Evolutionary conservation across 2,329 filamentous ascomycete genomes (phyloP).

Genomic region (Aspergillus cejpii): DNA sequence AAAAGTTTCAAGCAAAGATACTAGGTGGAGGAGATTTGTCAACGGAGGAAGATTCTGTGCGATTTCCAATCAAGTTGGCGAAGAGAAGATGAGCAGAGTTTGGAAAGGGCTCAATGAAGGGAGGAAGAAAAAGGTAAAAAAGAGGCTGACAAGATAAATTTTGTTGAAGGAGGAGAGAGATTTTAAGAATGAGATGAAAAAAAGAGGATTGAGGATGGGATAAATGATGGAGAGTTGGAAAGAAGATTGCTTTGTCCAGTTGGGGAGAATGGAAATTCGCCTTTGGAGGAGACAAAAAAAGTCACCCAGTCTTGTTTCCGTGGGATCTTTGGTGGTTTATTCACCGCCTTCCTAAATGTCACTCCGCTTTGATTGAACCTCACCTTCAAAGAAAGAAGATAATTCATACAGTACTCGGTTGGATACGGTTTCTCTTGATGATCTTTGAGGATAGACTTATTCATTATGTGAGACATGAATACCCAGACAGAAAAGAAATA

Average conservation of each 20-base stretch:
- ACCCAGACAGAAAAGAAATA: background rate
- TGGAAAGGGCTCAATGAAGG: slow-evolving; percentile 10
- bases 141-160: background rate
- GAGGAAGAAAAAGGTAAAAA: slow-evolving; percentile 1
- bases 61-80: slow-evolving; percentile 20
- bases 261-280: background rate
- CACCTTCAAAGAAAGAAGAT: no score
- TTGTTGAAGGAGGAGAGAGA: background rate
- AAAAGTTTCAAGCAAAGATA: slow-evolving; percentile 13
- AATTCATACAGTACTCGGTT: no score
- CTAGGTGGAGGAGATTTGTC: slow-evolving; percentile 1
- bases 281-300: background rate
- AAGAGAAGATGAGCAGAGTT: slow-evolving; percentile 15
- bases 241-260: background rate
- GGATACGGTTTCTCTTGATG: background rate
- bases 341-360: slow-evolving; percentile 5
- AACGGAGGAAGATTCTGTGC: slow-evolving; percentile 25
- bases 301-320: slow-evolving; percentile 5
- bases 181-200: background rate
- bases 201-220: background rate
- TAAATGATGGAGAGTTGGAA: slow-evolving; percentile 2
- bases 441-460: background rate
- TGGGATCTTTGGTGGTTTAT: background rate
- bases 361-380: background rate
- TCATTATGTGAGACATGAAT: background rate